Base-by-base conservation (phyloP, 371 early-diverging fungal species). In the Catenaria anguillulae region DNA sequence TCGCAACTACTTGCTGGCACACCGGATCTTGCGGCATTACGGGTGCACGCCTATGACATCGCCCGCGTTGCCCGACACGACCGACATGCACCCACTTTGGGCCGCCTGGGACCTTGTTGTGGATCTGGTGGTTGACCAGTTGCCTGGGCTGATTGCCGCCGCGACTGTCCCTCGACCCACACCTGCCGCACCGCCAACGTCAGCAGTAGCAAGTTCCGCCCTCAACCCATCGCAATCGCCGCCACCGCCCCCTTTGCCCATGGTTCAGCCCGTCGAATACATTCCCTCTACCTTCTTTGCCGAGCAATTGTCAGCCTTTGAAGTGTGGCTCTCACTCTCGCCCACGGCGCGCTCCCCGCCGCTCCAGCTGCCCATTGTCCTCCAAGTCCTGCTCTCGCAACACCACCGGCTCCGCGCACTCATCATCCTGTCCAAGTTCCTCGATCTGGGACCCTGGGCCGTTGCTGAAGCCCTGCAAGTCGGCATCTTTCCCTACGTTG, bases 71-170 rank as follows among this genome's bases (percentile, higher is more conserved):
- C 94, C 95, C 10, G 73, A 79, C 17, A 24, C 19, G n/a, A 95
- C 95, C 13, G 88, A 92, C 65, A 84, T 92, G 65, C 93, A 95
- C 66, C 89, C 91, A n/a, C 82, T 95, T 81, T 97, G 97, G 97
- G 83, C 88, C 45, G 80, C 88, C 29, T 91, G 94, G 89, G 97
- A 97, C 66, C 70, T 94, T 10, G 95, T 92, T n/a, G 87, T 91
- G 19, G 96, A 95, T 65, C 82, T 86, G 83, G 91, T 92, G 68
- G 72, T 96, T 23, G 80, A 86, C 56, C 97, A 97, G 73, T 67
- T 96, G 40, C 95, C 95, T 3, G 80, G 73, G 1, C 63, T 87
- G 36, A 70, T 86, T 56, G 75, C 70, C n/a, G 76, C 81, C 60
- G 60, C 34, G 45, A 13, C 21, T 19, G 62, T n/a, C n/a, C n/a